Evolutionary conservation across 148 eudicot species (phyloP).

Genomic region (Cornus suecica): DNA sequence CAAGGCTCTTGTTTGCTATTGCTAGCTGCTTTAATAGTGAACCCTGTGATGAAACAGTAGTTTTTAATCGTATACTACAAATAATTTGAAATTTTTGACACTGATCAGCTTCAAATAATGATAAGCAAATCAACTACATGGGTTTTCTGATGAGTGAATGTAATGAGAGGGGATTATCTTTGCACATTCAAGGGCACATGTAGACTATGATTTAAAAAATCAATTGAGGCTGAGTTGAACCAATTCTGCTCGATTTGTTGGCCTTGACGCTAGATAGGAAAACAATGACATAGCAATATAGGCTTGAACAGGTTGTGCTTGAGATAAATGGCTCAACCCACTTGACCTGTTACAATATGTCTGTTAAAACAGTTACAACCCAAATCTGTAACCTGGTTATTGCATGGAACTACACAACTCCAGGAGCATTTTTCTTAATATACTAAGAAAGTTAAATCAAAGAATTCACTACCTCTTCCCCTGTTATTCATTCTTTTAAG

Average conservation of each 20-base stretch:
- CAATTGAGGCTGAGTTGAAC: neutral
- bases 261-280: neutral
- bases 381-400: neutral
- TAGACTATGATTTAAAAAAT: neutral
- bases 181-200: conserved; percentile 2
- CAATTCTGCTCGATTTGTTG: neutral
- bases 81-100: neutral
- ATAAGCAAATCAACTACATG: neutral
- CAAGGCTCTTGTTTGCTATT: conserved; percentile 93
- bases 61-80: conserved; percentile 6
- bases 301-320: neutral
- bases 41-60: conserved; percentile 49
- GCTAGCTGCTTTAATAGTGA: conserved; percentile 91
- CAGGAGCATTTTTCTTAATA: neutral
- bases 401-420: neutral
- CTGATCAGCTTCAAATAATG: neutral
- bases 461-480: too few relatives aligned
- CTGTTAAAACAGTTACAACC: neutral
- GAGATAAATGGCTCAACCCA: neutral
- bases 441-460: too few relatives aligned
- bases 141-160: neutral
- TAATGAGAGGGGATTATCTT: neutral
- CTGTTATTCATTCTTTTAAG: neutral
- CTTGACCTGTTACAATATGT: neutral
- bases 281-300: too few relatives aligned